Evolutionary conservation across 2,329 filamentous ascomycete species (phyloP), one percentile per base, ranked within the genome.

Genomic region (Cordyceps militaris): DNA sequence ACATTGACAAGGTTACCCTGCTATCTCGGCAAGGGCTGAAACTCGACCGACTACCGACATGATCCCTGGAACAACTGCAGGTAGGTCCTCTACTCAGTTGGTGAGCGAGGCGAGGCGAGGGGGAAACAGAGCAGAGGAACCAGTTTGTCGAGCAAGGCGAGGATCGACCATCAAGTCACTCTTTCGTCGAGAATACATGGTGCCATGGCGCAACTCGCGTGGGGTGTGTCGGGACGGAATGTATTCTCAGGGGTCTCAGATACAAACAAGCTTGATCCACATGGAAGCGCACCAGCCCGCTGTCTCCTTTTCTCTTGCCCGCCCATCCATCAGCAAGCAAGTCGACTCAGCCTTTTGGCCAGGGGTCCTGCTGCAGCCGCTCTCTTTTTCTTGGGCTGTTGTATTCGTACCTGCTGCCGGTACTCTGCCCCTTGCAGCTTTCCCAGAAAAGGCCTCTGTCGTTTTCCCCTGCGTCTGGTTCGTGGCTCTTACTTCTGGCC

Each of bases 231-330:
- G 36, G 10, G 3, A 4, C 21, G 7, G 46, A 14, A 48, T n/a
- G 46, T 48, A 48, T 48, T n/a, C 13, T n/a, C 46, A 48, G 46
- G 46, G 46, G 46, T 34, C 46, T 34, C 28, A 21, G 46, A 28
- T 34, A 48, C 46, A 48, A 48, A 48, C 46, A 48, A 48, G 13
- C 46, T n/a, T 34, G 28, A 14, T 23, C 46, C 46, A 48, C 46
- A 32, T n/a, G n/a, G n/a, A n/a, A n/a, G n/a, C n/a, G n/a, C 16
- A 9, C 19, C 0, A 23, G 19, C 16, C 30, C n/a, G 7, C 34
- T 21, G 16, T 32, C 32, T 38, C 43, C 43, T 47, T 56, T 56
- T 56, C 30, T 55, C 32, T n/a, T 46, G 52, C 28, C 51, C 40
- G 13, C 36, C 16, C 38, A 42, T 6, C 28, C 16, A 8, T 21